A percentile compares a stretch with the other conserved stretches of the same genome.
These are phyloP conservation scores for Saccharomycopsis sp. DNA, from an alignment of 805 yeast species.

Conservation along the genomic window DNA sequence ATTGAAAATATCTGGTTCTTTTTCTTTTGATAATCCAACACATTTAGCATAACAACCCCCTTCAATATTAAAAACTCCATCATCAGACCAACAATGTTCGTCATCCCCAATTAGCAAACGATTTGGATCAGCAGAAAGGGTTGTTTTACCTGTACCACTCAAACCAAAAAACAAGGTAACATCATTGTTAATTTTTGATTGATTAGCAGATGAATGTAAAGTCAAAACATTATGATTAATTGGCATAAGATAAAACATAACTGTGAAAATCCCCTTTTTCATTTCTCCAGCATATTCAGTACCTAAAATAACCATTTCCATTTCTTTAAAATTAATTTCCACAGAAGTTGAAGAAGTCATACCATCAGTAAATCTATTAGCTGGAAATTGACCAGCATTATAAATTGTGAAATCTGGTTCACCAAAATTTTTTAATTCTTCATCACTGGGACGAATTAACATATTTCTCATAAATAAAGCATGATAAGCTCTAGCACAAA, in stretches of 20 bases:
- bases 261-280: constrained; percentile 99
- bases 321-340: constrained; percentile 90
- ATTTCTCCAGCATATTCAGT: constrained; percentile 99
- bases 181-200: constrained; percentile 69
- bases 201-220: constrained; percentile 90
- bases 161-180: constrained; percentile 94
- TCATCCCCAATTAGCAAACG: constrained; percentile 95
- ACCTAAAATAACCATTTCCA: constrained; percentile 98
- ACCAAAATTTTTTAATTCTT: constrained; percentile 82
- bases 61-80: constrained; percentile 97
- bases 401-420: constrained; percentile 97
- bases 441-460: constrained; percentile 90
- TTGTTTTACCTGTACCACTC: constrained; percentile 97
- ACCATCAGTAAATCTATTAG: constrained; percentile 90
- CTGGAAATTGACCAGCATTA: constrained; percentile 99
- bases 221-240: constrained; percentile 84
- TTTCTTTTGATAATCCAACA: constrained; percentile 77
- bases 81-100: constrained; percentile 98
- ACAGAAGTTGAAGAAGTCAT: constrained; percentile 96
- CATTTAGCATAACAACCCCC: constrained; percentile 99
- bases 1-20: constrained; percentile 95
- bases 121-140: constrained; percentile 91
- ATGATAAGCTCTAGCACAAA: constrained; percentile 97
- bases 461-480: constrained; percentile 97
- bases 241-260: constrained; percentile 98